Evolutionary conservation across 108 stramenopile species (phyloP).

Genomic region (Nitzschia sp.): DNA sequence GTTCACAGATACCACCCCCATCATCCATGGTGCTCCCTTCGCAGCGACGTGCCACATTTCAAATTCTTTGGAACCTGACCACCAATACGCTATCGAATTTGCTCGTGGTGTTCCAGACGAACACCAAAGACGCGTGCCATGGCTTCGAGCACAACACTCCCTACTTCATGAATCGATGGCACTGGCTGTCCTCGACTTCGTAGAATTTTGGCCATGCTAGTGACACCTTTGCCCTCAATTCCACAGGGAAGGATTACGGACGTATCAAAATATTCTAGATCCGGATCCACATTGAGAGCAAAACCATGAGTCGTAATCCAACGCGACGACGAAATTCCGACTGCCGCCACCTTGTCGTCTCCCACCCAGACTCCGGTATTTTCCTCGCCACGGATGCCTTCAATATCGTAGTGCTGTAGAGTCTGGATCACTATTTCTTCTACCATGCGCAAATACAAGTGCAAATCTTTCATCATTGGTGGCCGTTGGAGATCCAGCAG

Average conservation of each 20-base stretch:
- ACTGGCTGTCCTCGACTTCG: conserved; percentile 30
- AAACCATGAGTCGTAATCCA: conserved; percentile 99
- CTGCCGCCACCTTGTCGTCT: conserved; percentile 87
- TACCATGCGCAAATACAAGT: conserved; percentile 91
- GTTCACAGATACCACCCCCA: no score
- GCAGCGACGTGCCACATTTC: no score
- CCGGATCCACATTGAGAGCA: conserved; percentile 92
- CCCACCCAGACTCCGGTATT: conserved; percentile 85
- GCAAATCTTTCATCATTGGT: conserved; percentile 84
- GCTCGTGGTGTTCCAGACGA: background rate
- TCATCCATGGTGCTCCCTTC: no score
- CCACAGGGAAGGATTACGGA: conserved; percentile 78
- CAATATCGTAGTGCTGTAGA: conserved; percentile 60
- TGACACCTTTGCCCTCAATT: conserved; percentile 81
- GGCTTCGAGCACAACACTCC: conserved; percentile 23
- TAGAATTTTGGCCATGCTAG: conserved; percentile 66
- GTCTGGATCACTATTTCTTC: conserved; percentile 92
- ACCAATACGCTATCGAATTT: no score
- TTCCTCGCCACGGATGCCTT: conserved; percentile 58
- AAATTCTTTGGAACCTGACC: no score
- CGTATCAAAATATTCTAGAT: conserved; percentile 80
- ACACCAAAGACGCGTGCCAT: conserved; percentile 46
- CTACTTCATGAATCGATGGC: conserved; percentile 38
- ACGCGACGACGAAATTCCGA: conserved; percentile 87
- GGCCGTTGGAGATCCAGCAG: conserved; percentile 77